Conservation (phyloP, 768 basidiomycete species). For the Russula sp. region DNA sequence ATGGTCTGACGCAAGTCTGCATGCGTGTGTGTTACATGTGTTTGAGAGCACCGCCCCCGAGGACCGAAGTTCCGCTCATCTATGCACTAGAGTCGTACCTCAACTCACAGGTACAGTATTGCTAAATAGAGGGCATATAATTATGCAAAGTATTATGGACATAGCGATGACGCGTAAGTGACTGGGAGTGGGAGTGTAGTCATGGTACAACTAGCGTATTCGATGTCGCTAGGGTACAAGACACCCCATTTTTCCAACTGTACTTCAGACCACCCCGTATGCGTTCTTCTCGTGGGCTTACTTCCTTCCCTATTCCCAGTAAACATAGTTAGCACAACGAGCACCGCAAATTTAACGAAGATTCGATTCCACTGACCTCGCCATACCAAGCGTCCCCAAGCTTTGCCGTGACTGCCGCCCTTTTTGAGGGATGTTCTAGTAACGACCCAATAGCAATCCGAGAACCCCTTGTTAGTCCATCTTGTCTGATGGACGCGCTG, state of each 20-base stretch:
- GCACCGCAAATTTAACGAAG: neutral
- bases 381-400: slow-evolving; percentile 80
- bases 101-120: neutral
- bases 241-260: slow-evolving; percentile 61
- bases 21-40: neutral
- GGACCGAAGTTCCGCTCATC: neutral
- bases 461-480: slow-evolving; percentile 68
- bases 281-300: slow-evolving; percentile 57
- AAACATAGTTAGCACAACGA: neutral
- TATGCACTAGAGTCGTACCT: neutral
- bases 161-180: neutral
- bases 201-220: slow-evolving; percentile 4
- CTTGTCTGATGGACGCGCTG: slow-evolving; percentile 66
- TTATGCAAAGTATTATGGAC: neutral
- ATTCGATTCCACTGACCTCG: slow-evolving; percentile 51
- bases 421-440: slow-evolving; percentile 69
- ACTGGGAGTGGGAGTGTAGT: neutral
- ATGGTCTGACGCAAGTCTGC: neutral
- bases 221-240: slow-evolving; percentile 31
- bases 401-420: slow-evolving; percentile 74
- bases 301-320: slow-evolving; percentile 50
- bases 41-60: neutral
- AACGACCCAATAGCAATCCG: slow-evolving; percentile 69
- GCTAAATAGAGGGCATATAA: slow-evolving; percentile 2
- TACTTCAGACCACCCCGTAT: slow-evolving; percentile 77